These are phyloP conservation scores for Phoenix roebelenii DNA, from an alignment of 176 grass and related monocot genomes.

Conservation along the genomic window DNA sequence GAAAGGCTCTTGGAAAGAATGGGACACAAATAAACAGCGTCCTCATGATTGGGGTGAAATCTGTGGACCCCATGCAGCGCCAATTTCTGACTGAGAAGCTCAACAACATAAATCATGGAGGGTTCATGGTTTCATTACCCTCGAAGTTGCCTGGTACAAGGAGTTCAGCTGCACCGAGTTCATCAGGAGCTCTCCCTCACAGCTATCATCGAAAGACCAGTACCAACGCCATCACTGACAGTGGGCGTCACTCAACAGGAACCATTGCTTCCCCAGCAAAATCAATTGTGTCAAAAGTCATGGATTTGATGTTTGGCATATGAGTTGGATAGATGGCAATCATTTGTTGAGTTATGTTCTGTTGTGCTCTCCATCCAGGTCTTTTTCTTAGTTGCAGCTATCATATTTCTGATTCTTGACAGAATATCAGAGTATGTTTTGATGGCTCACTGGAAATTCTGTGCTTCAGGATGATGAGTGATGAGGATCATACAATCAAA, in stretches of 20 bases:
- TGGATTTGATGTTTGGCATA: constrained; percentile 86
- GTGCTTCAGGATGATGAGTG: too few species aligned
- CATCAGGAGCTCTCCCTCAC: constrained; percentile 33
- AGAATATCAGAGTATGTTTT: too few species aligned
- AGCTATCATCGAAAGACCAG: constrained; percentile 40
- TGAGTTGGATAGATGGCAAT: constrained; percentile 13
- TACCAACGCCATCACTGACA: constrained; percentile 17
- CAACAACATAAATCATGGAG: constrained; percentile 33
- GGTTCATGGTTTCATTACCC: constrained; percentile 67
- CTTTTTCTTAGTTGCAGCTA: too few species aligned
- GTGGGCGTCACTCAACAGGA: constrained; percentile 31
- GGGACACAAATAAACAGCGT: constrained; percentile 58
- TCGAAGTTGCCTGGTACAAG: constrained; percentile 27
- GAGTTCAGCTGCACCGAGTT: constrained; percentile 23
- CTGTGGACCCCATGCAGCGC: constrained; percentile 49
- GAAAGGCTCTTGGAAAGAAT: constrained; percentile 80
- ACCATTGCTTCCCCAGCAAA: constrained; percentile 52
- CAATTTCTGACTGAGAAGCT: constrained; percentile 48
- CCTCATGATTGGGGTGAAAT: constrained; percentile 82
- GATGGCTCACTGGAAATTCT: too few species aligned
- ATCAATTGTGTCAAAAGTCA: constrained; percentile 62
- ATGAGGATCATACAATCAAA: too few species aligned
- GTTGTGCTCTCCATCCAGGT: too few species aligned
- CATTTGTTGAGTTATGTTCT: too few species aligned
- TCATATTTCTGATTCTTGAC: too few species aligned